phyloP scores from a whole-genome alignment of 2,329 filamentous ascomycete genomes.

The Teratosphaeria destructans region DNA sequence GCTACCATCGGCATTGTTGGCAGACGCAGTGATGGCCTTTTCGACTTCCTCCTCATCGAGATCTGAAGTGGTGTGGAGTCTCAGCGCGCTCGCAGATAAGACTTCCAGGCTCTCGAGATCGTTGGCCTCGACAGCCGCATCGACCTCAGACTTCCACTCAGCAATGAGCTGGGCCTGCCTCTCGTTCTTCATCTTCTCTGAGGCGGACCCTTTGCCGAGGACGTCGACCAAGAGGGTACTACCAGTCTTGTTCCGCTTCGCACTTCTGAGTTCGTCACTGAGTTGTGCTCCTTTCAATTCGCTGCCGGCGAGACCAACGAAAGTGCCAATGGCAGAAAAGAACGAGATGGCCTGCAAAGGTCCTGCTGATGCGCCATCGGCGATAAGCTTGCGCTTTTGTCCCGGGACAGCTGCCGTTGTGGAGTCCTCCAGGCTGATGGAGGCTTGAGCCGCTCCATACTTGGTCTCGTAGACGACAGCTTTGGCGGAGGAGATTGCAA shows the following conservation, averaged over 20 bases:
- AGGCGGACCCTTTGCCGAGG: conserved; percentile 51
- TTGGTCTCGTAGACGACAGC: conserved; percentile 60
- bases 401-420: neutral
- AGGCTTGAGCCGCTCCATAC: conserved; percentile 45
- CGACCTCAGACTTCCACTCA: conserved; percentile 20
- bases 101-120: conserved; percentile 19
- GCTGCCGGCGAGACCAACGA: conserved; percentile 53
- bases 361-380: conserved; percentile 3
- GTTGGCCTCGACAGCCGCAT: conserved; percentile 11
- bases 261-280: conserved; percentile 18
- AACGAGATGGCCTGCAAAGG: conserved; percentile 32
- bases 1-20: neutral
- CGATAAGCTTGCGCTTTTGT: conserved; percentile 8
- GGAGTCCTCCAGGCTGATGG: conserved; percentile 23
- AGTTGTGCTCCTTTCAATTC: conserved; percentile 57
- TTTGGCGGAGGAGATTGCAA: conserved; percentile 48
- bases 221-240: conserved; percentile 60
- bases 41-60: conserved; percentile 1
- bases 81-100: conserved; percentile 19
- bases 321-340: conserved; percentile 56
- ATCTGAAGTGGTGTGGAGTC: neutral
- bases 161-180: conserved; percentile 14
- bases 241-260: conserved; percentile 28
- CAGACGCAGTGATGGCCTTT: neutral
- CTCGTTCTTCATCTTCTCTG: conserved; percentile 2